Evolutionary conservation across 805 yeast species (phyloP), one percentile per base, ranked within the genome.

Genomic region (Blastobotrys attinorum): DNA sequence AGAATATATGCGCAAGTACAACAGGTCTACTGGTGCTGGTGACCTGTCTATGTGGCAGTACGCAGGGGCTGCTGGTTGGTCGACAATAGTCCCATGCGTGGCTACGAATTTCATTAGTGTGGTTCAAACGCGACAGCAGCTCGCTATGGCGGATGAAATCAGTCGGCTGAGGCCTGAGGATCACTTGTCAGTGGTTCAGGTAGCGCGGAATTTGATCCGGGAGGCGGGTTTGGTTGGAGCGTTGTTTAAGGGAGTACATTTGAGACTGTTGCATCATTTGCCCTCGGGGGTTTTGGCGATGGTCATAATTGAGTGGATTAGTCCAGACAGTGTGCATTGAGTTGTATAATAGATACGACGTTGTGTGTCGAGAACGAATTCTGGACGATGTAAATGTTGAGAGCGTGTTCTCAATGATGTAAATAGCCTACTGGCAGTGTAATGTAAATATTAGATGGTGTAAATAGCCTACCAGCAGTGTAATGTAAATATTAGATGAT

Each of bases 111-210:
- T 64, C 39, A 48, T 68, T 20, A 71, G 66, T 45, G 66, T 68
- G 11, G 60, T 68, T 23, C 68, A 67, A 46, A 68, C 72, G n/a
- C 56, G 72, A 8, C 72, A 69, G 51, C 72, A 68, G 56, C 57
- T 67, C 36, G 68, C 72, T 3, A 56, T 54, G 38, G 59, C 71
- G 2, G 63, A 60, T 7, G 72, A 67, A 45, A 59, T 67, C 35
- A 47, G 58, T 3, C 41, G 45, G 7, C 42, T 67, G 38, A 53
- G 72, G 21, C 72, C 72, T 0, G 60, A 59, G 27, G 72, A 67
- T 46, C 49, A 47, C 7, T 48, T 41, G 31, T 63, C 70, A 18
- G 58, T 66, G 6, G 18, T 51, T 18, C 43, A 44, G 10, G 66
- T 67, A 10, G 64, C 63, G 17, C 44, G 46, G 23, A 67, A 64